A percentile compares a stretch with the other conserved stretches of the same genome.
These are phyloP conservation scores for Chernovozyma sophiae-reginae DNA, from an alignment of 1,139 yeast genomes.

Conservation along the genomic window DNA sequence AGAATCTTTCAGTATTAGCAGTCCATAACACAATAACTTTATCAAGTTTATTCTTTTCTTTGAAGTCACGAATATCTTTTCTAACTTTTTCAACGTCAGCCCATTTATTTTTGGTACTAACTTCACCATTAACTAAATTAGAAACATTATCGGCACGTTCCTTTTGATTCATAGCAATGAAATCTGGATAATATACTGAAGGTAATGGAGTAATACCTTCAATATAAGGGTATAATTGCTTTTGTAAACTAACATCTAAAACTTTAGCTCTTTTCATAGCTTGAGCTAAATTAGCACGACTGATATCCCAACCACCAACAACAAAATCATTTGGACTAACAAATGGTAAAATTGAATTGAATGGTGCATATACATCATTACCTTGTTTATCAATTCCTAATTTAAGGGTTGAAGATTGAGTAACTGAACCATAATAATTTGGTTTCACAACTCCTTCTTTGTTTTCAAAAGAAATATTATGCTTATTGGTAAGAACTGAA, in stretches of 20 bases:
- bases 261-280: slow-evolving; percentile 88
- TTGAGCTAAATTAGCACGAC: slow-evolving; percentile 60
- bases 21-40: slow-evolving; percentile 93
- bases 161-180: slow-evolving; percentile 91
- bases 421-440: slow-evolving; percentile 93
- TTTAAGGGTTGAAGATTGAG: slow-evolving; percentile 88
- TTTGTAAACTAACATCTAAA: slow-evolving; percentile 79
- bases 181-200: slow-evolving; percentile 91
- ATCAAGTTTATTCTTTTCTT: slow-evolving; percentile 68
- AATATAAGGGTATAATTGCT: slow-evolving; percentile 66
- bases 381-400: slow-evolving; percentile 81
- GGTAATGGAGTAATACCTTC: slow-evolving; percentile 67
- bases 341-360: slow-evolving; percentile 84
- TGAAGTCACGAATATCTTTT: slow-evolving; percentile 77
- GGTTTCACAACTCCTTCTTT: slow-evolving; percentile 79
- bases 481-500: slow-evolving; percentile 80
- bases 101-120: slow-evolving; percentile 70
- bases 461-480: slow-evolving; percentile 72
- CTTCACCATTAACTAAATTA: slow-evolving; percentile 51
- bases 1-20: slow-evolving; percentile 93
- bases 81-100: slow-evolving; percentile 84
- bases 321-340: slow-evolving; percentile 87
- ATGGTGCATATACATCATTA: slow-evolving; percentile 88
- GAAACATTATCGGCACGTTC: slow-evolving; percentile 87
- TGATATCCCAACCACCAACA: slow-evolving; percentile 95